Evolutionary conservation across 345 rosid species (phyloP), one percentile per base, ranked within the genome.

Genomic region (Sisymbrium irio): DNA sequence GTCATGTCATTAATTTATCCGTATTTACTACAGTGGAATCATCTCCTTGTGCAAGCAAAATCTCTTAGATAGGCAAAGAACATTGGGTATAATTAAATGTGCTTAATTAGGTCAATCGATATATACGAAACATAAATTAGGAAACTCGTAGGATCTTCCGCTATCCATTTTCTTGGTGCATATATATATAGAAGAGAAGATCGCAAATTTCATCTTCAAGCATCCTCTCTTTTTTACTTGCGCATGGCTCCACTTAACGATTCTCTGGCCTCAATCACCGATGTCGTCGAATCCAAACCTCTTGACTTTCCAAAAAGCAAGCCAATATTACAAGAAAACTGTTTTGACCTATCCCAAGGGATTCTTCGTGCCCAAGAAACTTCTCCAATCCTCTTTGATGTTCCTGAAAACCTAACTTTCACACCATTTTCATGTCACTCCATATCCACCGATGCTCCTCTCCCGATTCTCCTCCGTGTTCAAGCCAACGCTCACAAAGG

Each of bases 201-300:
- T 60, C 15, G 1, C 40, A 32, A 32, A 50, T 19, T 68, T 59
- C 55, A 60, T 67, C 49, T 11, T 2, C 1, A 41, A 67, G 39
- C 65, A 32, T 33, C n/a, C n/a, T 28, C 42, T 73, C 8, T 25
- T 59, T 22, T 36, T 28, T 9, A 17, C 11, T 0, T n/a, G n/a
- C 58, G 44, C 50, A 88, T 90, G 96, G 90, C 93, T 55, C 89
- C 90, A 2, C 88, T 87, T 17, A 83, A 85, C 66, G 77, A 84
- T 28, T 78, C 86, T 11, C 15, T 77, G 6, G 54, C 49, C 37
- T 59, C 78, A 10, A 22, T 35, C 66, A 33, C 44, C 30, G 70
- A 65, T 61, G 65, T 67, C 30, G 56, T 63, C 22, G 45, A 35
- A 2, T 8, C 84, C 3, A 69, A 57, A 4, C 70, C 64, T 46